Percentiles rank a stretch among this genome's conserved stretches.
phyloP scores from a whole-genome alignment of 208 protist genomes.

The Leishmania aethiopica region DNA sequence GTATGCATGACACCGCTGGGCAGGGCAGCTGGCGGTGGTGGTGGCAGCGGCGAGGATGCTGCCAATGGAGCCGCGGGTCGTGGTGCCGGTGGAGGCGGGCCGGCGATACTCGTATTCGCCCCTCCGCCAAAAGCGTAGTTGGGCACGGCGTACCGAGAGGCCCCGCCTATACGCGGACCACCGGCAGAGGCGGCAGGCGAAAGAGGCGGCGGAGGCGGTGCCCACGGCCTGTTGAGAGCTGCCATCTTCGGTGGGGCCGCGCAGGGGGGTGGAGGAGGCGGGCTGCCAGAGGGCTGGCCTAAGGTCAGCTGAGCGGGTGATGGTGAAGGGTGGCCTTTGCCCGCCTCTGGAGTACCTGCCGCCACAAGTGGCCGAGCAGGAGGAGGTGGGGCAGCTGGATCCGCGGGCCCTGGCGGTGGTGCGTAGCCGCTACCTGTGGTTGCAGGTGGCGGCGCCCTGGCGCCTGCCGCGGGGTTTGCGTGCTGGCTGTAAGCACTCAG shows the following conservation, averaged over 20 bases:
- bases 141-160: constrained; percentile 20
- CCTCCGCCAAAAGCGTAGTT: neutral
- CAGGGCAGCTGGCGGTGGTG: neutral
- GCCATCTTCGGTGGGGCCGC: constrained; percentile 3
- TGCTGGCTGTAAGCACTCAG: constrained; percentile 29
- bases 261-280: neutral
- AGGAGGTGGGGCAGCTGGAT: neutral
- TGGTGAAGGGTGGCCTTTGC: neutral
- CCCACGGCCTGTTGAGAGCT: neutral
- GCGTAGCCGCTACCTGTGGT: neutral
- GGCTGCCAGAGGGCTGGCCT: neutral
- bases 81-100: neutral
- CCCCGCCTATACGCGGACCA: neutral
- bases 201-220: constrained; percentile 13
- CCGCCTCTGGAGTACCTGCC: neutral
- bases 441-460: constrained; percentile 2
- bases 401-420: neutral
- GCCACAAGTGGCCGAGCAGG: neutral
- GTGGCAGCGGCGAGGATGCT: neutral
- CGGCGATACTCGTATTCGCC: neutral
- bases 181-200: too few species aligned
- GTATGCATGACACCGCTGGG: neutral
- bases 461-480: neutral
- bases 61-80: neutral
- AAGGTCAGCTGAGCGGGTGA: neutral